Evolutionary conservation across 371 early-diverging fungal species (phyloP).

Genomic region (Vittaforma corneae): DNA sequence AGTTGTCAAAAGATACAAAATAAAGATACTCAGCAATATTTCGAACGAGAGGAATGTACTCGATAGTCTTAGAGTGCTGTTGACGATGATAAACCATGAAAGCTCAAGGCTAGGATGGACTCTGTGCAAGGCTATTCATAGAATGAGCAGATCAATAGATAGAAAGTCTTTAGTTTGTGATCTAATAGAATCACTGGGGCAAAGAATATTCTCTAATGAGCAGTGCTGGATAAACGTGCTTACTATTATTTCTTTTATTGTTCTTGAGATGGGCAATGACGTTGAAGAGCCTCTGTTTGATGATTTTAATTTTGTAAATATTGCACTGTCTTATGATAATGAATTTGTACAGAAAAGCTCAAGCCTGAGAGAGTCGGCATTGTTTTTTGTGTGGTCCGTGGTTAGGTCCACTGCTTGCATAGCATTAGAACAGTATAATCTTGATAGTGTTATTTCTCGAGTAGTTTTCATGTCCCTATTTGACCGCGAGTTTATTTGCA

Average conservation of each 20-base stretch:
- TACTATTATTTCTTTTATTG: conserved; percentile 25
- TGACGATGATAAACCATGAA: conserved; percentile 24
- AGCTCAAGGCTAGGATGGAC: conserved; percentile 34
- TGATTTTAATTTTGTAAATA: conserved; percentile 11
- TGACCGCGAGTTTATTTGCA: background rate
- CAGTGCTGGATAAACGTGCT: conserved; percentile 34
- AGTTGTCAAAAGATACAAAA: conserved; percentile 1
- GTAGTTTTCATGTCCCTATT: background rate
- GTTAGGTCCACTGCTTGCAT: background rate
- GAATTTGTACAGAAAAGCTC: conserved; percentile 8
- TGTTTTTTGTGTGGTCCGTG: conserved; percentile 38
- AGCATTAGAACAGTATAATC: background rate
- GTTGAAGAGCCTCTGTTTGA: background rate
- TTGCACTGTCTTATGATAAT: conserved; percentile 15
- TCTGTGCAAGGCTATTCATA: conserved; percentile 27
- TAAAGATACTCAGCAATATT: background rate
- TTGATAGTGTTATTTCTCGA: background rate
- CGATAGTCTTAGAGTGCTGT: background rate
- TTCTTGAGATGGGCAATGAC: conserved; percentile 5
- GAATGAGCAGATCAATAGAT: conserved; percentile 14
- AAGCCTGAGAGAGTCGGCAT: conserved; percentile 25
- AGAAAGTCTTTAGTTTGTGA: background rate
- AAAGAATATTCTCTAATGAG: conserved; percentile 38
- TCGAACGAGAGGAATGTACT: background rate
- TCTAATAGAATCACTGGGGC: background rate